Conservation (phyloP, 768 basidiomycete genomes). For the Phlebiopsis gigantea region DNA sequence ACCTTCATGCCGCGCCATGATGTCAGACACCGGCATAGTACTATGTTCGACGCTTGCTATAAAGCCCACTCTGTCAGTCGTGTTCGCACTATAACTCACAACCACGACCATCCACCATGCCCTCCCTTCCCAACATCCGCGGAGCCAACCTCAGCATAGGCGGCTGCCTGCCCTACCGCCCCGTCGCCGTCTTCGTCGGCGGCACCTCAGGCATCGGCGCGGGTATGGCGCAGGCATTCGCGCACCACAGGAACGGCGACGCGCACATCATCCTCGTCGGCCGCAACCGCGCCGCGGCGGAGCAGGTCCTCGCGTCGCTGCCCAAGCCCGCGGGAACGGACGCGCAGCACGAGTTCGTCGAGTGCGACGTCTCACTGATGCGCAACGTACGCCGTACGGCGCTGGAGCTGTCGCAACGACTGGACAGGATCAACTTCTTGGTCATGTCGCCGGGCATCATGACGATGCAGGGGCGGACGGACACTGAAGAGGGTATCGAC, state of each 20-base stretch:
- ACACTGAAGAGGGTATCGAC: conserved; percentile 43
- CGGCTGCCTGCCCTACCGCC: conserved; percentile 16
- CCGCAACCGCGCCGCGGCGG: conserved; percentile 43
- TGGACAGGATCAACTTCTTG: conserved; percentile 49
- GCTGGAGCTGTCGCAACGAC: conserved; percentile 23
- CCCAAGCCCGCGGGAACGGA: conserved; percentile 26
- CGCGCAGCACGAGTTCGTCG: conserved; percentile 40
- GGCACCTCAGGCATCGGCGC: conserved; percentile 33
- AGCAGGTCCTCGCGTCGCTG: conserved; percentile 37
- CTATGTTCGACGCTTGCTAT: too few relatives aligned
- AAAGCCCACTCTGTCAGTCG: background rate
- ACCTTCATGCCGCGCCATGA: too few relatives aligned
- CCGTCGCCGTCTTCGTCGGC: conserved; percentile 29
- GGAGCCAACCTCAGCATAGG: conserved; percentile 3
- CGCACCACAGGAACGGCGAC: conserved; percentile 40
- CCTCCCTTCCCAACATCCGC: conserved; percentile 4
- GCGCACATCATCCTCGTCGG: conserved; percentile 49
- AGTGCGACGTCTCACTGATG: conserved; percentile 50
- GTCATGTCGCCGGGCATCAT: conserved; percentile 41
- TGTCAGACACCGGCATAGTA: too few relatives aligned
- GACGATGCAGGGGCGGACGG: conserved; percentile 31
- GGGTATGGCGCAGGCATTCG: conserved; percentile 43
- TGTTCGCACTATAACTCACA: too few relatives aligned
- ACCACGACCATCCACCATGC: background rate
- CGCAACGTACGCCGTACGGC: conserved; percentile 40